These are phyloP conservation scores for Eucalyptus lansdowneana DNA, from an alignment of 345 rosid genomes.

Conservation along the genomic window DNA sequence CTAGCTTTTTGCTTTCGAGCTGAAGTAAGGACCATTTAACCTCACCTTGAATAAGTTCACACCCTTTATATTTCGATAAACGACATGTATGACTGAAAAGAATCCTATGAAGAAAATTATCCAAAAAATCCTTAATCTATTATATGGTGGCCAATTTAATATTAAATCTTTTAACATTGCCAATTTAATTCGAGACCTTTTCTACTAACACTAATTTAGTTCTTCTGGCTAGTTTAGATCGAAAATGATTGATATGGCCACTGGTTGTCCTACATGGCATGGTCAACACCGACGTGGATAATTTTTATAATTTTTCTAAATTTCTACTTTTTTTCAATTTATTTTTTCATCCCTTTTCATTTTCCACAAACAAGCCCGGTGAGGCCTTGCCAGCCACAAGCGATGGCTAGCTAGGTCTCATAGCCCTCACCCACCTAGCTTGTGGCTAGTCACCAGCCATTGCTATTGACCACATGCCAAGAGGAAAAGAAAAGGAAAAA, in stretches of 20 bases:
- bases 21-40: neutral
- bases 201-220: neutral
- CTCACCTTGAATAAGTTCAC: neutral
- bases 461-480: neutral
- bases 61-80: neutral
- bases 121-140: neutral
- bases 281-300: accelerated
- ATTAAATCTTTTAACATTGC: neutral
- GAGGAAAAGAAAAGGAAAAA: neutral
- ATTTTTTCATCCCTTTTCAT: neutral
- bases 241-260: neutral
- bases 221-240: accelerated
- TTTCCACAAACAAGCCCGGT: too few species aligned
- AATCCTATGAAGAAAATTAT: neutral
- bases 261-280: accelerated
- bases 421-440: neutral
- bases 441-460: neutral
- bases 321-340: neutral
- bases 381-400: too few species aligned
- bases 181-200: neutral
- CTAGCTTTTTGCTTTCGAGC: neutral
- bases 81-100: too few species aligned
- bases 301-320: too few species aligned
- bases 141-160: neutral
- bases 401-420: neutral